These are phyloP conservation scores for Salix brachista DNA, from an alignment of 345 rosid species.

Conservation along the genomic window DNA sequence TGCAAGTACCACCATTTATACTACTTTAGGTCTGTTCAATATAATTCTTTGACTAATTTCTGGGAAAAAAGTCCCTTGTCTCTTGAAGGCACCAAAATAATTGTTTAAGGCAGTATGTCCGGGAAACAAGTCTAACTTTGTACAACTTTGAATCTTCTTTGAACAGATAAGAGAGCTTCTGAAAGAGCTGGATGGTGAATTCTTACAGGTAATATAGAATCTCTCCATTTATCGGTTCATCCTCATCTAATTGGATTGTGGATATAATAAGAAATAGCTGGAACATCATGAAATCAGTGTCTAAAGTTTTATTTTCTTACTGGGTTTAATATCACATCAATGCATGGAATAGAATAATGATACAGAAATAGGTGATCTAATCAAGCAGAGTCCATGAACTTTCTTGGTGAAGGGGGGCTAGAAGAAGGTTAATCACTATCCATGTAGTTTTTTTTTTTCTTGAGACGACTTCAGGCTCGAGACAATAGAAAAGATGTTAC, in stretches of 20 bases:
- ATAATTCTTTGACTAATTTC: background rate
- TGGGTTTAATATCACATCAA: no score
- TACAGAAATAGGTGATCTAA: no score
- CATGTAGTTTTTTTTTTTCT: no score
- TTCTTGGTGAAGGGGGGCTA: no score
- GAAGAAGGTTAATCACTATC: no score
- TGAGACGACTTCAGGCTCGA: no score
- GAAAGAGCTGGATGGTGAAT: constrained; percentile 77
- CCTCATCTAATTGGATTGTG: background rate
- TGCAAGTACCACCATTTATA: background rate
- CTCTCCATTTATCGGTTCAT: background rate
- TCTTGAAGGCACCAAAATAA: no score
- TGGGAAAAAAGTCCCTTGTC: background rate
- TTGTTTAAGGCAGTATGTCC: background rate
- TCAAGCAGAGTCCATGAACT: no score
- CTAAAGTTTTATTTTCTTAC: no score
- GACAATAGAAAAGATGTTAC: no score
- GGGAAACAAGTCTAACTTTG: background rate
- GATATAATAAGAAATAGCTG: background rate
- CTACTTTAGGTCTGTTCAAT: background rate
- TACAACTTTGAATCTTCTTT: constrained; percentile 3
- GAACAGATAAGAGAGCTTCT: constrained; percentile 60
- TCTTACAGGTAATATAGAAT: constrained; percentile 53
- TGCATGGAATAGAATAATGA: no score
- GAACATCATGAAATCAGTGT: background rate